A percentile compares a stretch with the other conserved stretches of the same genome.
Conservation (phyloP, 106 monocot species). For the Iris macrosiphon region DNA sequence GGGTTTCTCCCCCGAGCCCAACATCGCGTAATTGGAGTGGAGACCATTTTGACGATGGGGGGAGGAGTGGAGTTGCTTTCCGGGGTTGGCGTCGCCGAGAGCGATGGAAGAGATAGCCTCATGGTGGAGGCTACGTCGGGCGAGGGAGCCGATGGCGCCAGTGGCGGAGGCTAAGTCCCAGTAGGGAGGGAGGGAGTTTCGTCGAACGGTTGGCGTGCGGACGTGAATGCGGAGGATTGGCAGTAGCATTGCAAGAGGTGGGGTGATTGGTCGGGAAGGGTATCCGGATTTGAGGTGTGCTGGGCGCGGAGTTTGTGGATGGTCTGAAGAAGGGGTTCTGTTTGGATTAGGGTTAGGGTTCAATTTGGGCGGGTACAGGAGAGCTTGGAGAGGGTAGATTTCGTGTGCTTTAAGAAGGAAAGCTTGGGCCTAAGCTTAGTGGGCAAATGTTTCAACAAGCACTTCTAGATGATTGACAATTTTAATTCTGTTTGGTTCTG, state of each 20-base stretch:
- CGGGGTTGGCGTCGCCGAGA: conserved; percentile 15
- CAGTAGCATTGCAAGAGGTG: conserved; percentile 13
- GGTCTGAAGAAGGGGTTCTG: neutral
- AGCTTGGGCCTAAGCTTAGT: too few species aligned
- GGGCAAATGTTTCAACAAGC: too few species aligned
- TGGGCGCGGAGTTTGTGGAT: conserved; percentile 31
- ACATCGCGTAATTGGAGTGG: conserved; percentile 41
- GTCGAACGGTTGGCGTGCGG: conserved; percentile 58
- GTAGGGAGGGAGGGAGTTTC: conserved; percentile 38
- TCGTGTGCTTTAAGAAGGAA: conserved; percentile 9
- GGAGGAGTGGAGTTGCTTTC: conserved; percentile 53
- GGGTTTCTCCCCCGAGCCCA: conserved; percentile 42
- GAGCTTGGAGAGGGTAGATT: conserved; percentile 7
- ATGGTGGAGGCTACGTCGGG: conserved; percentile 18
- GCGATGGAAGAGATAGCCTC: conserved; percentile 40
- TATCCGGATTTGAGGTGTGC: conserved; percentile 22
- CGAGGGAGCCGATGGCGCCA: conserved; percentile 22
- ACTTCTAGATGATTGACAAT: too few species aligned
- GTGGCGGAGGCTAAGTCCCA: conserved; percentile 60
- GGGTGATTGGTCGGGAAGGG: neutral
- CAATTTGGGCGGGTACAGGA: neutral
- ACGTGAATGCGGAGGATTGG: conserved; percentile 4
- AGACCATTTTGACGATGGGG: conserved; percentile 34
- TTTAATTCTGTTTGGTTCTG: too few species aligned
- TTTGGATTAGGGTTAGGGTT: neutral